Conservation (phyloP, 768 basidiomycete species). For the Suillus variegatus region DNA sequence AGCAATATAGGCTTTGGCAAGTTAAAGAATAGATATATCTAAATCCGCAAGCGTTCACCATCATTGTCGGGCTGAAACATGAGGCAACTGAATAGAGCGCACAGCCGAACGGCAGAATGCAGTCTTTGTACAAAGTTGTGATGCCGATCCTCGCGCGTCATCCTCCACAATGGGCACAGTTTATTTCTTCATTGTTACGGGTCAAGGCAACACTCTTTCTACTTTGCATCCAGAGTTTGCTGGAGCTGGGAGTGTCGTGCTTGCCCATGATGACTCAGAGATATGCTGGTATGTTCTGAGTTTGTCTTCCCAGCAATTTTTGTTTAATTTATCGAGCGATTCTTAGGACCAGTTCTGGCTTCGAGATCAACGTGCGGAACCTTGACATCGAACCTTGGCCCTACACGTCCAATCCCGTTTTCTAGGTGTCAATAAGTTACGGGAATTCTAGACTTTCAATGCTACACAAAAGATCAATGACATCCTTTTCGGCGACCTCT, state of each 20-base stretch:
- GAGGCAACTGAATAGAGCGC: neutral
- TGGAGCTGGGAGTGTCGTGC: constrained; percentile 3
- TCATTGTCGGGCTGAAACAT: neutral
- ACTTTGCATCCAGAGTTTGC: neutral
- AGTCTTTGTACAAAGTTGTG: neutral
- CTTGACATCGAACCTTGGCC: constrained; percentile 48
- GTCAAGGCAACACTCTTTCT: neutral
- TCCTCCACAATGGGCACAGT: neutral
- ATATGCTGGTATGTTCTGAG: constrained; percentile 50
- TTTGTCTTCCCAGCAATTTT: constrained; percentile 13
- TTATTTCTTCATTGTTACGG: neutral
- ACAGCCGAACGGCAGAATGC: neutral
- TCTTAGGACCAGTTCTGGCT: constrained; percentile 52
- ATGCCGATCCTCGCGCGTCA: neutral
- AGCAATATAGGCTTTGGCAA: neutral
- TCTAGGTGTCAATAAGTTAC: constrained; percentile 53
- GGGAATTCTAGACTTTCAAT: constrained; percentile 48
- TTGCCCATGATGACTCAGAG: constrained; percentile 41
- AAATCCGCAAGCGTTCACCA: neutral
- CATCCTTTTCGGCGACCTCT: constrained; percentile 36
- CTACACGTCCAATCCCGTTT: constrained; percentile 49
- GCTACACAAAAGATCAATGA: constrained; percentile 46
- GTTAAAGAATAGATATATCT: neutral
- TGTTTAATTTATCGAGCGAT: neutral
- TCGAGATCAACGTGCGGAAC: constrained; percentile 49